Conservation (phyloP, 768 basidiomycete genomes). For the Rhizopogon salebrosus region DNA sequence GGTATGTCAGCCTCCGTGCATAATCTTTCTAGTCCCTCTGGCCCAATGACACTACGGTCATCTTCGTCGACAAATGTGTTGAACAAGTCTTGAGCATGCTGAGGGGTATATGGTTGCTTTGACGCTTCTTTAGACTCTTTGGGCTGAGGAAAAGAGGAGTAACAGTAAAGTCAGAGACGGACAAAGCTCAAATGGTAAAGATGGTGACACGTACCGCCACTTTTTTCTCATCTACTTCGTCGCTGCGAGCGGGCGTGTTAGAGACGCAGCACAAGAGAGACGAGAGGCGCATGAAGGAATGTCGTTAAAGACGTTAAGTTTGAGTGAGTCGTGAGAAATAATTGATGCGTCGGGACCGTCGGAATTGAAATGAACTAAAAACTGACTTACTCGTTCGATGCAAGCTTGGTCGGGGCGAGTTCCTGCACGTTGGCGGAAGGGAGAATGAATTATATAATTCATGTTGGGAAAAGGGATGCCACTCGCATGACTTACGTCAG, state of each 20-base stretch:
- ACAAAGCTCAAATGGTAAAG: conserved; percentile 13
- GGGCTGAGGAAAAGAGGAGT: neutral
- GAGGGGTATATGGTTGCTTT: conserved; percentile 39
- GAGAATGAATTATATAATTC: conserved; percentile 6
- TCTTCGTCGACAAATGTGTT: conserved; percentile 55
- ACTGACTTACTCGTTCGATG: conserved; percentile 26
- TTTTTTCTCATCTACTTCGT: conserved; percentile 35
- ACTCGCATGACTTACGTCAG: conserved; percentile 25
- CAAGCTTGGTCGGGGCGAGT: conserved; percentile 19
- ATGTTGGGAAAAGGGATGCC: conserved; percentile 13
- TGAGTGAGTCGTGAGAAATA: conserved; percentile 3
- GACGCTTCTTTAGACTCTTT: conserved; percentile 5
- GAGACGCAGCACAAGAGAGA: conserved; percentile 62
- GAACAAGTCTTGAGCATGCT: conserved; percentile 54
- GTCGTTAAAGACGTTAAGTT: conserved; percentile 18
- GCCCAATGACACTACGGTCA: conserved; percentile 47
- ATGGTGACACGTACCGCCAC: conserved; percentile 21
- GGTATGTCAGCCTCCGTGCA: conserved; percentile 68
- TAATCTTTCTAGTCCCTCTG: conserved; percentile 67
- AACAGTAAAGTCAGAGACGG: conserved; percentile 5
- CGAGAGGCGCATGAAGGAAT: conserved; percentile 52
- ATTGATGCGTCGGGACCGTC: conserved; percentile 7
- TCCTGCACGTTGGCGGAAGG: conserved; percentile 14
- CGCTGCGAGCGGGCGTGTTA: conserved; percentile 47
- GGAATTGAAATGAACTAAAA: conserved; percentile 14